Conservation (phyloP, 306 rosid genomes). For the Medicago lupulina region DNA sequence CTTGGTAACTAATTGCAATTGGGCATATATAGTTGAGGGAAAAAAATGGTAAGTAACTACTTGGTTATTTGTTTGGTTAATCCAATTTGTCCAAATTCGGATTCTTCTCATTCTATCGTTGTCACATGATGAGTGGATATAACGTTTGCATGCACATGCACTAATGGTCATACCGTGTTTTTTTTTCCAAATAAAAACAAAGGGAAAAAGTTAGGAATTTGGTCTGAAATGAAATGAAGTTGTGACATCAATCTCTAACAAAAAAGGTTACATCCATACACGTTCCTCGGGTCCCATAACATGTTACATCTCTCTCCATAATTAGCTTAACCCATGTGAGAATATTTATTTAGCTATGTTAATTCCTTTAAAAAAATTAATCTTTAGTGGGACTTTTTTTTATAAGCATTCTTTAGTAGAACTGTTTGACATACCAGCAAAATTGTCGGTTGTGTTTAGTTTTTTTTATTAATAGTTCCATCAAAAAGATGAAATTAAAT, state of each 20-base stretch:
- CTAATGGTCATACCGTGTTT: not conserved
- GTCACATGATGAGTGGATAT: slow-evolving; percentile 24
- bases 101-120: not conserved
- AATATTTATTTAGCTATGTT: not conserved
- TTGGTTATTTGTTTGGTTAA: not conserved
- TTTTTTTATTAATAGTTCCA: not conserved
- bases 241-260: slow-evolving; percentile 30
- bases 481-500: not conserved
- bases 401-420: not conserved
- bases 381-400: not conserved
- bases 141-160: slow-evolving; percentile 32
- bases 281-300: not conserved
- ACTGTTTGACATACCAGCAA: not conserved
- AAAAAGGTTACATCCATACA: slow-evolving; percentile 1
- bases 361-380: not conserved
- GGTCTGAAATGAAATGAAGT: slow-evolving; percentile 10
- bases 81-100: not conserved
- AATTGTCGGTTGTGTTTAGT: slow-evolving; percentile 8
- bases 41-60: not conserved
- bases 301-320: not conserved
- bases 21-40: not conserved
- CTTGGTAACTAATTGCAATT: not conserved
- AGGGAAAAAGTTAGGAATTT: not conserved
- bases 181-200: slow-evolving; percentile 1
- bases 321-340: slow-evolving; percentile 12